Evolutionary conservation across 331 rosid genomes (phyloP), one percentile per base, ranked within the genome.

Genomic region (Rhamnella rubrinervis): DNA sequence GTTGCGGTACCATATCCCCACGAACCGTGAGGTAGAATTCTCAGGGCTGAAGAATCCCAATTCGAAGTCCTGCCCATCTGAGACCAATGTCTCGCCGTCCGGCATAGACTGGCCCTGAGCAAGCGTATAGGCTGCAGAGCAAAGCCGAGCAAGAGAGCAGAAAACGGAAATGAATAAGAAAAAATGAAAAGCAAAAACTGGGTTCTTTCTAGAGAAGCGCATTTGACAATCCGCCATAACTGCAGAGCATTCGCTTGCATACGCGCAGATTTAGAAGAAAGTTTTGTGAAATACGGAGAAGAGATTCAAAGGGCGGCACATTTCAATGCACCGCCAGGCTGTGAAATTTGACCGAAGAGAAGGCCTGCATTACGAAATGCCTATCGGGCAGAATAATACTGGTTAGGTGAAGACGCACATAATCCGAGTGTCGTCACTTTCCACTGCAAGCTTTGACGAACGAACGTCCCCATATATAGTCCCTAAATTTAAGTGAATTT

Each of bases 1-100:
- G 41, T 66, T 74, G 72, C 67, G 41, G 76, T 87, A 88, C 92
- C 96, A 83, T 55, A 90, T 86, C 4, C 98, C 98, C 7, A 93
- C 83, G 75, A 85, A 93, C 19, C 93, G 83, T 1, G 11, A 65
- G 4, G 83, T 46, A 9, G 89, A 61, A 59, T 79, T 78, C 2
- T 15, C 65, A 0, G 55, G 71, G 65, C 75, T 56, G 82, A 92
- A 92, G 87, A 92, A 92, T 4, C 98, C 96, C 73, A 92, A 71
- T 6, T 72, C 76, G 71, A 88, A 92, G 55, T 40, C 63, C 49
- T 70, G 67, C 0, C 39, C 64, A 0, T 55, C 52, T 1, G 98
- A 92, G 1, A 82, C 68, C 49, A 92, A 15, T 2, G 75, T 74
- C 7, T 83, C 78, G 25, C 76, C 79, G n/a, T 83, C 83, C 68